Base-by-base conservation (phyloP, 805 yeast genomes). In the Saccharomycopsis microspora region DNA sequence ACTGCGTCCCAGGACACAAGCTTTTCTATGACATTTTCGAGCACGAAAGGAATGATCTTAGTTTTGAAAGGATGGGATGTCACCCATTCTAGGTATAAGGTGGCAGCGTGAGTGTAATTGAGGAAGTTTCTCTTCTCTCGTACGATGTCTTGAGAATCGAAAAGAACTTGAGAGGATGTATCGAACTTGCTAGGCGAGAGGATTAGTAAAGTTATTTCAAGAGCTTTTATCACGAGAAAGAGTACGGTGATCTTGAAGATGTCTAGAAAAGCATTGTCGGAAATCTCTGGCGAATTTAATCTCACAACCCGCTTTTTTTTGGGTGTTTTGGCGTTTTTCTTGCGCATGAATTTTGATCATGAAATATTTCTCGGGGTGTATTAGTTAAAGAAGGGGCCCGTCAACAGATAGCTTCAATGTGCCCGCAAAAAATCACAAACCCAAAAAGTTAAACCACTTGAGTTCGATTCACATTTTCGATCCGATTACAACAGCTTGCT, bases 1-100 rank as follows among this genome's bases (percentile, higher is more conserved):
- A 88, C 93, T 1, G 81, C 71, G 61, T 90, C 98, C 97, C 97
- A 90, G 3, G 80, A 71, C 30, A 85, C 65, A 4, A 86, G 67
- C 47, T 74, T 77, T 45, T 74, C 68, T 45, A 77, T 58, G 1
- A 78, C 42, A n/a, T 56, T 40, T 32, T 53, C 42, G 6, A 52
- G 19, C 10, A 10, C 7, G n/a, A 6, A 9, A 28, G 32, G 34
- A 28, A 35, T 3, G 34, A 32, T 35, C 32, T 28, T 28, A 3
- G 27, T n/a, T 39, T 30, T 31, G 10, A 45, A 28, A 11, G 36
- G 36, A 34, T 9, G 8, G 36, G 36, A 9, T 34, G 36, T 34
- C 36, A 34, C 36, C 36, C 8, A 34, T 2, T 9, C 2, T 34
- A 34, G 36, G 41, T 9, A 27, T 33, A 34, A 46, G 36, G 19